Conservation (phyloP, 495 filamentous ascomycete species). For the Beverwykella pulmonaria region DNA sequence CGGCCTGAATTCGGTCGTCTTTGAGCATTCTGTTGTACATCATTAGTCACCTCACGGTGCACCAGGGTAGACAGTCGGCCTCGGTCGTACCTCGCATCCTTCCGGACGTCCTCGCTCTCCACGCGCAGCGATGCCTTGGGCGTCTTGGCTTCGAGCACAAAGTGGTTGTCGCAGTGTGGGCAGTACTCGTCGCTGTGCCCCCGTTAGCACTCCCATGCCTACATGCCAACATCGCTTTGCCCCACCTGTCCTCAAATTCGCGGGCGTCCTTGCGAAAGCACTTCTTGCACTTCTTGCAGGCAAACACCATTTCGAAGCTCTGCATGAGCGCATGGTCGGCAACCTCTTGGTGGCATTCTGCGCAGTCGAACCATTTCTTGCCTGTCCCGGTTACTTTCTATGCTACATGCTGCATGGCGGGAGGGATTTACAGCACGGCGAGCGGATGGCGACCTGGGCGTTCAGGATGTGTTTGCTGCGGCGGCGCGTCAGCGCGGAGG, state of each 20-base stretch:
- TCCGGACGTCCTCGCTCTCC: conserved; percentile 85
- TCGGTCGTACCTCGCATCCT: conserved; percentile 63
- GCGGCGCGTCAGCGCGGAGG: conserved; percentile 32
- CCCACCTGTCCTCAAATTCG: conserved; percentile 85
- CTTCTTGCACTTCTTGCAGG: conserved; percentile 98
- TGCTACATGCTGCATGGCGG: not conserved
- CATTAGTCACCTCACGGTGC: not conserved
- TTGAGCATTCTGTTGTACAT: conserved; percentile 73
- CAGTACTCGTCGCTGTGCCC: conserved; percentile 86
- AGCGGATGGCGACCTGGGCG: conserved; percentile 94
- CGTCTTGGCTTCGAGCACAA: conserved; percentile 82
- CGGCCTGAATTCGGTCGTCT: conserved; percentile 76
- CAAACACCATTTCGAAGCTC: conserved; percentile 83
- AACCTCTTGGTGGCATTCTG: conserved; percentile 83
- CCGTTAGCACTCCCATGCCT: conserved; percentile 4
- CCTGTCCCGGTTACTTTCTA: conserved; percentile 52
- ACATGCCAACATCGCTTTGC: not conserved
- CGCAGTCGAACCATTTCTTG: conserved; percentile 98
- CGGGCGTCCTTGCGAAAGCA: conserved; percentile 90
- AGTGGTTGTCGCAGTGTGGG: conserved; percentile 99
- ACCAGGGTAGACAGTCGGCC: no score
- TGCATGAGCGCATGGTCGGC: conserved; percentile 76
- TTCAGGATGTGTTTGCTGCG: conserved; percentile 92
- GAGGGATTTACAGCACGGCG: conserved; percentile 78
- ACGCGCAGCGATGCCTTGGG: conserved; percentile 78